Evolutionary conservation across 2,329 filamentous ascomycete species (phyloP).

Genomic region (Elsinoe arachidis): DNA sequence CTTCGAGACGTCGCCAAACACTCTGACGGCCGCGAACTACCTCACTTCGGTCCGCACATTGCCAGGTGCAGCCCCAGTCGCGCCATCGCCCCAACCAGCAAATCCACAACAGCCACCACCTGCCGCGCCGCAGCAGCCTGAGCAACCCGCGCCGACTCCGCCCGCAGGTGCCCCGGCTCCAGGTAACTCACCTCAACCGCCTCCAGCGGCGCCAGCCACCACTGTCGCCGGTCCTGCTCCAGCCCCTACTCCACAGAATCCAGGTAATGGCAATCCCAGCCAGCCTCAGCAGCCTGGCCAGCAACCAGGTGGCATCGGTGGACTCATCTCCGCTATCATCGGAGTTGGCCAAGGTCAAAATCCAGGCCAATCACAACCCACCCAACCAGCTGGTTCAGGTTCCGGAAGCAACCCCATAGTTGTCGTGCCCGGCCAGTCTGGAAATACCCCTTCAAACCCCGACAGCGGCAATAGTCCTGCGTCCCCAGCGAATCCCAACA

Average conservation of each 20-base stretch:
- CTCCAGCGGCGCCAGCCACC: neutral
- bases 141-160: neutral
- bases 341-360: neutral
- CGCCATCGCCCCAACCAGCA: neutral
- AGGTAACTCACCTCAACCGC: neutral
- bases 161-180: neutral
- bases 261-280: neutral
- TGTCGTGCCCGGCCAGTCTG: neutral
- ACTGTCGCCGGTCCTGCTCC: neutral
- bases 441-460: neutral
- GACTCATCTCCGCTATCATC: conserved; percentile 7
- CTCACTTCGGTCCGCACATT: neutral
- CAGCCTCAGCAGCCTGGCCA: neutral
- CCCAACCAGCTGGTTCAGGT: neutral
- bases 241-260: neutral
- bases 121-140: neutral
- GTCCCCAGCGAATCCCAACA: neutral
- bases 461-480: neutral
- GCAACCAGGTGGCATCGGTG: conserved; percentile 1
- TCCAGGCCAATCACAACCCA: neutral
- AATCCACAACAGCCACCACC: neutral
- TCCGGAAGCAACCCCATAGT: neutral
- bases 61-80: neutral
- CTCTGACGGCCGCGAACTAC: conserved; percentile 3
- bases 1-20: conserved; percentile 6